A percentile compares a stretch with the other conserved stretches of the same genome.
These are phyloP conservation scores for Iris pallida DNA, from an alignment of 116 monocot species.

Conservation along the genomic window DNA sequence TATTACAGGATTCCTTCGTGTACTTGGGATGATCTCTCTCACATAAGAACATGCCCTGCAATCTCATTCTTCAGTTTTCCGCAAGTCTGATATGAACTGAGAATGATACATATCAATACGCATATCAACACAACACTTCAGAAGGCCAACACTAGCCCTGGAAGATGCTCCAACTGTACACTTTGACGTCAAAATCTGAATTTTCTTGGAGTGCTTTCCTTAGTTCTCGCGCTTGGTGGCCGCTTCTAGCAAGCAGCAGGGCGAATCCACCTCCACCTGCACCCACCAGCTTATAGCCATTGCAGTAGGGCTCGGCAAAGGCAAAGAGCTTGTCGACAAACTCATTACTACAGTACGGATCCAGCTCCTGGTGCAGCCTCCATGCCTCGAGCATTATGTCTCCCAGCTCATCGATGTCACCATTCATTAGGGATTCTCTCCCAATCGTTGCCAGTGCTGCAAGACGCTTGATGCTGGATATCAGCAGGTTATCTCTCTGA, in stretches of 20 bases:
- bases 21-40: too few species aligned
- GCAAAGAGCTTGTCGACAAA: slow-evolving; percentile 77
- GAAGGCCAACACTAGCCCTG: slow-evolving; percentile 6
- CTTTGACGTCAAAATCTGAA: slow-evolving; percentile 54
- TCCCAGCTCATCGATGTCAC: slow-evolving; percentile 77
- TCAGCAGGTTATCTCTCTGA: slow-evolving; percentile 78
- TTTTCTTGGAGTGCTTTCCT: slow-evolving; percentile 33
- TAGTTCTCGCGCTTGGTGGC: slow-evolving; percentile 33
- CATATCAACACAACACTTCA: too few species aligned
- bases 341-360: slow-evolving; percentile 89
- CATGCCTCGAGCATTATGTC: slow-evolving; percentile 89
- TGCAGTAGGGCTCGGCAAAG: slow-evolving; percentile 67
- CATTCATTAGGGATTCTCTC: slow-evolving; percentile 84
- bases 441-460: slow-evolving; percentile 60
- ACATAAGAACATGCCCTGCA: too few species aligned
- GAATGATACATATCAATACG: too few species aligned
- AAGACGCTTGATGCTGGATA: slow-evolving; percentile 78
- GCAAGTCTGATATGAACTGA: too few species aligned
- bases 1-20: too few species aligned
- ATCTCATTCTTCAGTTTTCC: too few species aligned
- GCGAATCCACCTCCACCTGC: slow-evolving; percentile 97
- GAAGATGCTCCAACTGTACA: slow-evolving; percentile 74
- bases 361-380: slow-evolving; percentile 91
- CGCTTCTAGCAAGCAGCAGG: slow-evolving; percentile 66
- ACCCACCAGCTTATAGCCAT: slow-evolving; percentile 87